These are phyloP conservation scores for Thielaviopsis euricoi DNA, from an alignment of 2,329 filamentous ascomycete species.

Conservation along the genomic window DNA sequence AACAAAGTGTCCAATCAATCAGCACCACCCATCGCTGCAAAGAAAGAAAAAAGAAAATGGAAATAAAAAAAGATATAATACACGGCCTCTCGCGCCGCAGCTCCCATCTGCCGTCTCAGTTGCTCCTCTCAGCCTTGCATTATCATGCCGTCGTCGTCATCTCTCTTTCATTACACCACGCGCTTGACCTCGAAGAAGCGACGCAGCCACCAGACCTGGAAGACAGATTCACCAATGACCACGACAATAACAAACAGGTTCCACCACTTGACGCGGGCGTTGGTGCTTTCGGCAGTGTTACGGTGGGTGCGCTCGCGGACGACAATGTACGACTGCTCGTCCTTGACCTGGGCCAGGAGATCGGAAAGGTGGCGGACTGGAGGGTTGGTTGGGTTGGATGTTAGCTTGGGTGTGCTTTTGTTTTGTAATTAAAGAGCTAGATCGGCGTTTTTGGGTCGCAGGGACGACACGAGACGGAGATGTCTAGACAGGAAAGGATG, in stretches of 20 bases:
- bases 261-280: conserved; percentile 98
- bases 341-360: conserved; percentile 79
- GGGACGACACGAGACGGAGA: too few species aligned
- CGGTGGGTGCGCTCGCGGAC: conserved; percentile 88
- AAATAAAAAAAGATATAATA: not conserved
- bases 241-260: conserved; percentile 89
- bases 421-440: too few species aligned
- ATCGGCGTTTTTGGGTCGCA: too few species aligned
- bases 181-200: conserved; percentile 73
- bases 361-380: conserved; percentile 71
- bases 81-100: not conserved
- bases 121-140: not conserved
- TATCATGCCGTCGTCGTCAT: too few species aligned
- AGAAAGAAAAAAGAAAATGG: too few species aligned
- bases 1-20: too few species aligned
- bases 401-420: conserved; percentile 9
- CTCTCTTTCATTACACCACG: conserved; percentile 1
- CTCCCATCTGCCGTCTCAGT: too few species aligned
- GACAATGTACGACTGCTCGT: conserved; percentile 95
- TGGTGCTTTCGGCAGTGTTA: conserved; percentile 98
- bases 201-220: conserved; percentile 99
- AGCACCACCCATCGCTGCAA: not conserved
- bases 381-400: not conserved
- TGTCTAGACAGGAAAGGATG: not conserved
- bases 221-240: conserved; percentile 78